Evolutionary conservation across 2,329 filamentous ascomycete genomes (phyloP), one percentile per base, ranked within the genome.

Genomic region (Aureobasidium sp.): DNA sequence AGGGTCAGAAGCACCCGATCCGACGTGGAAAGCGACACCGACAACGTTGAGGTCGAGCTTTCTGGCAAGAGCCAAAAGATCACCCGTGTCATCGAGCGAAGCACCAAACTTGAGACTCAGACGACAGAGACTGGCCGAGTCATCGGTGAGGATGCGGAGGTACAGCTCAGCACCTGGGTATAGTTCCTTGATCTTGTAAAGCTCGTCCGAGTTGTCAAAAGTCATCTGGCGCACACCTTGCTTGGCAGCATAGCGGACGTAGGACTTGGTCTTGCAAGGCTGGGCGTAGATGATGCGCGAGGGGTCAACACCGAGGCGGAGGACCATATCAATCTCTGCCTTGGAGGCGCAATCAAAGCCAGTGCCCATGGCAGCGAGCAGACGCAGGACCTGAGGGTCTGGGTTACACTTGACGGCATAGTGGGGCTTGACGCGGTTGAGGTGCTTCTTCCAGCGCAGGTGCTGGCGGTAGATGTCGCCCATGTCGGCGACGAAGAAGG

Each of bases 321-420:
- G 82, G 65, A 97, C 89, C 75, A 92, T 87, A 75, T 99, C 92
- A 70, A 99, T 97, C 79, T 99, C 94, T 67, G 87, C 83, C 84
- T 97, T 97, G 77, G 93, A 97, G 66, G 94, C 94, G 77, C 94
- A 99, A 78, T 99, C 94, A 75, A 99, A 99, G 71, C 94, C 94
- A 67, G 91, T 92, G 71, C 93, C 94, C 67, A 99, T 84, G 68
- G 86, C 87, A 66, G 90, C 86, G 71, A 99, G 87, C 68, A 99
- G 88, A 73, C 88, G 87, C 68, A 99, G 83, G 66, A 99, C 87
- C 77, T 90, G 87, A 53, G 87, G 85, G 77, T 99, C 93, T 31
- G 93, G 92, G 83, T 99, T 99, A 80, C 94, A 99, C 81, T 99
- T 99, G 81, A 99, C 93, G 69, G 93, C 91, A 79, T 97, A 99